Conservation (phyloP, 106 monocot genomes). For the Platanthera guangdongensis region DNA sequence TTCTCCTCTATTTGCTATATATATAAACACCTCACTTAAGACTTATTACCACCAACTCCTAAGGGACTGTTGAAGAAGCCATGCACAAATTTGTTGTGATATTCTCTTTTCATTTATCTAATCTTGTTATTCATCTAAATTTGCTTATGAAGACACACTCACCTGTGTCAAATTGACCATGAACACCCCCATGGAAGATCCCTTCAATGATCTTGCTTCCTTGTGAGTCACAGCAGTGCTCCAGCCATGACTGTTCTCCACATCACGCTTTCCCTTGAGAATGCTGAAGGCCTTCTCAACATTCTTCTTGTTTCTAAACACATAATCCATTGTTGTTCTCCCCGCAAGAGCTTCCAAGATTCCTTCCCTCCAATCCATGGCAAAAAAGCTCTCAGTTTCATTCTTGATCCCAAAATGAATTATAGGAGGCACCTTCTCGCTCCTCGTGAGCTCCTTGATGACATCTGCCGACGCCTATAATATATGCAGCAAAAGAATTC, state of each 20-base stretch:
- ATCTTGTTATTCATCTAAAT: too few species aligned
- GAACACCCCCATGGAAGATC: slow-evolving; percentile 46
- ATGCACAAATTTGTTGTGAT: too few species aligned
- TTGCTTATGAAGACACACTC: background rate
- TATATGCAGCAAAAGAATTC: background rate
- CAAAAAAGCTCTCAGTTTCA: background rate
- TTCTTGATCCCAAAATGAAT: slow-evolving; percentile 25
- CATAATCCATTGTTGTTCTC: slow-evolving; percentile 1
- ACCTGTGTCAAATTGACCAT: slow-evolving; percentile 88
- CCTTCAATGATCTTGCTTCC: slow-evolving; percentile 32
- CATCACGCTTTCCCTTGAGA: slow-evolving; percentile 38
- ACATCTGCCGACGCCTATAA: slow-evolving; percentile 48
- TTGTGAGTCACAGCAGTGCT: slow-evolving; percentile 52
- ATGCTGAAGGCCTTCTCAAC: slow-evolving; percentile 43
- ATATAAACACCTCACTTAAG: too few species aligned
- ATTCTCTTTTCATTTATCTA: too few species aligned
- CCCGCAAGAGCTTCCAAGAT: slow-evolving; percentile 43
- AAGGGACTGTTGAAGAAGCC: too few species aligned
- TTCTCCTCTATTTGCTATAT: too few species aligned
- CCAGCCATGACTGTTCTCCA: slow-evolving; percentile 74
- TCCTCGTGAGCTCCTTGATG: slow-evolving; percentile 32
- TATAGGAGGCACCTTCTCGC: slow-evolving; percentile 44
- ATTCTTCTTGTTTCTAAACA: slow-evolving; percentile 28
- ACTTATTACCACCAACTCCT: too few species aligned
- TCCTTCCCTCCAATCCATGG: slow-evolving; percentile 29